phyloP scores from a whole-genome alignment of 2,329 filamentous ascomycete genomes.

The Fusarium sp. region DNA sequence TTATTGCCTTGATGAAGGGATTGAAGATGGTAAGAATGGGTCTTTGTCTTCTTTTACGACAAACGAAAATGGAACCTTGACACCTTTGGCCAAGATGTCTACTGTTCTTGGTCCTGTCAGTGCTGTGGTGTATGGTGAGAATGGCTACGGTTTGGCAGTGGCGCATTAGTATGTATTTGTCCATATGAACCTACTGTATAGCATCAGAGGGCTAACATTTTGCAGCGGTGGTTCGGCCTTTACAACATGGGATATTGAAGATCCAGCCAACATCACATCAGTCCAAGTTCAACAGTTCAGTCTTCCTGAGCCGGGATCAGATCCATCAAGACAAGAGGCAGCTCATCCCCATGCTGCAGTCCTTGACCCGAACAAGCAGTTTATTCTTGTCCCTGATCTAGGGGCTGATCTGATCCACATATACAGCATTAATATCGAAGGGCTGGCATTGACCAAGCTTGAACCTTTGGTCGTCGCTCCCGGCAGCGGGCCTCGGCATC shows the following conservation, averaged over 20 bases:
- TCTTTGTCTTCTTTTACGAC: slow-evolving; percentile 61
- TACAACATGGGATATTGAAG: slow-evolving; percentile 61
- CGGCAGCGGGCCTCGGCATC: slow-evolving; percentile 77
- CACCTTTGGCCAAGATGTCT: slow-evolving; percentile 53
- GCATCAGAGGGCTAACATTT: slow-evolving; percentile 20
- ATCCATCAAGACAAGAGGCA: slow-evolving; percentile 66
- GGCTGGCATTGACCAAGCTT: slow-evolving; percentile 58
- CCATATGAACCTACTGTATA: background rate
- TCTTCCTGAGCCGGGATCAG: slow-evolving; percentile 56
- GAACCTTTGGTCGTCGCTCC: slow-evolving; percentile 59
- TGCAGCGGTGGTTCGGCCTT: slow-evolving; percentile 59
- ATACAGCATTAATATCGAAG: slow-evolving; percentile 64
- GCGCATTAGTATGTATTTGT: slow-evolving; percentile 61
- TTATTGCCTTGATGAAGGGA: slow-evolving; percentile 74
- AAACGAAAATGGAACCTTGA: slow-evolving; percentile 57
- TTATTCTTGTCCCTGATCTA: slow-evolving; percentile 75
- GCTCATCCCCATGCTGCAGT: slow-evolving; percentile 76
- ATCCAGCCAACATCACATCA: slow-evolving; percentile 54
- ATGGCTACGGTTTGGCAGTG: slow-evolving; percentile 58
- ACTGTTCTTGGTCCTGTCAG: slow-evolving; percentile 62
- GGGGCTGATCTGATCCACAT: slow-evolving; percentile 73
- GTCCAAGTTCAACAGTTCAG: slow-evolving; percentile 59
- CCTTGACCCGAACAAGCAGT: slow-evolving; percentile 75
- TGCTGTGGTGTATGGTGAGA: slow-evolving; percentile 60
- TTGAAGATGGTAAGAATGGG: slow-evolving; percentile 60